These are phyloP conservation scores for Penstemon barbatus DNA, from an alignment of 257 asterid species.

Conservation along the genomic window DNA sequence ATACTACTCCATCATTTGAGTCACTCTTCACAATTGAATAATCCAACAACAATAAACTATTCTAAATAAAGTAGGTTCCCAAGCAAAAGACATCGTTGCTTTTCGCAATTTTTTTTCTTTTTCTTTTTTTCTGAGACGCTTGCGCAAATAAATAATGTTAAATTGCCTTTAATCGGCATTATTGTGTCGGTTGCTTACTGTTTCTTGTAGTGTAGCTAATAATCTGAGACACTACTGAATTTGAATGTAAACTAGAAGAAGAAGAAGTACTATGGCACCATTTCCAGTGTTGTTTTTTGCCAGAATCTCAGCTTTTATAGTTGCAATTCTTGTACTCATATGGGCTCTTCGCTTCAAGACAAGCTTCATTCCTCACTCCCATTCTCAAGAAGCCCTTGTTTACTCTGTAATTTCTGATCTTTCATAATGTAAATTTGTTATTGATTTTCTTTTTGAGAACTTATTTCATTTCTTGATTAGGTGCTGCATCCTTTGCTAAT, in stretches of 20 bases:
- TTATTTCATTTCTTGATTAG: constrained; percentile 38
- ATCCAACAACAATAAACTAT: constrained; percentile 6
- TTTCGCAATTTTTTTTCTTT: neutral
- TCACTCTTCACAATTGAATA: constrained; percentile 2
- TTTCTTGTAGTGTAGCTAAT: neutral
- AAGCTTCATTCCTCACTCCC: constrained; percentile 64
- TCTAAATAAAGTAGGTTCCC: constrained; percentile 27
- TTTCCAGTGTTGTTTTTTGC: constrained; percentile 48
- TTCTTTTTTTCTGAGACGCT: too few relatives aligned
- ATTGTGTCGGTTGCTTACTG: constrained; percentile 40
- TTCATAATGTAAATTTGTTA: neutral
- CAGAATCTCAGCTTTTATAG: constrained; percentile 61
- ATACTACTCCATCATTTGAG: neutral
- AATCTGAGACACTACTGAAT: constrained; percentile 2
- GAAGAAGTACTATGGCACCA: constrained; percentile 46
- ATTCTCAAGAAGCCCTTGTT: constrained; percentile 58
- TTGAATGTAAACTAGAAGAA: constrained; percentile 2
- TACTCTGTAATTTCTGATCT: constrained; percentile 48
- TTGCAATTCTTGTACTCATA: constrained; percentile 64
- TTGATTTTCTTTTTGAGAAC: neutral
- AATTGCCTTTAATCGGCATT: neutral
- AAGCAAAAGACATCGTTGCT: constrained; percentile 12
- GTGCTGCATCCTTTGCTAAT: constrained; percentile 82
- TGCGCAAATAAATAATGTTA: neutral
- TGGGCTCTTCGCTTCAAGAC: constrained; percentile 74